phyloP scores from a whole-genome alignment of 306 rosid genomes.

The Quercus gilva region DNA sequence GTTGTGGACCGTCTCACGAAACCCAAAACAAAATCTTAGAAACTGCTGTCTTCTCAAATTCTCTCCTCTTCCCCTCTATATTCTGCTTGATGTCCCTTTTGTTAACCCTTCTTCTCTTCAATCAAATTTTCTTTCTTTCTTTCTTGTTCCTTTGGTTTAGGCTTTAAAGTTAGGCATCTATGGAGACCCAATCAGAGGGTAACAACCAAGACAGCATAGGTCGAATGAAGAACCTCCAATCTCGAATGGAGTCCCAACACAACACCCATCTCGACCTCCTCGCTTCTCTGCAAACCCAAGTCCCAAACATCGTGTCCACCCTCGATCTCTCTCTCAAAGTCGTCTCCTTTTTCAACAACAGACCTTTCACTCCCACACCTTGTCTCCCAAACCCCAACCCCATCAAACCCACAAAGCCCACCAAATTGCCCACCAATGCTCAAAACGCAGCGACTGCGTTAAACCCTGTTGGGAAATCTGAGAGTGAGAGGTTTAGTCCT shows the following conservation, averaged over 20 bases:
- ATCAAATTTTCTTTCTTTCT: too few relatives aligned
- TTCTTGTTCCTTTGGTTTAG: too few relatives aligned
- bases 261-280: conserved; percentile 75
- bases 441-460: conserved; percentile 25
- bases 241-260: conserved; percentile 68
- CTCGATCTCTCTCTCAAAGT: conserved; percentile 83
- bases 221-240: conserved; percentile 57
- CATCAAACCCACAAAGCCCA: conserved; percentile 23
- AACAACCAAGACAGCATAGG: conserved; percentile 41
- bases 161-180: not conserved
- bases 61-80: too few relatives aligned
- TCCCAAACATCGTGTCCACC: conserved; percentile 69
- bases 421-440: conserved; percentile 21
- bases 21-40: too few relatives aligned
- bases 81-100: too few relatives aligned
- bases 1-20: too few relatives aligned
- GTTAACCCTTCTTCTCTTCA: too few relatives aligned
- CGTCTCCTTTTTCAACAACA: conserved; percentile 69
- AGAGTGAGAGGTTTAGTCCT: conserved; percentile 15
- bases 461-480: conserved; percentile 15
- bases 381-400: conserved; percentile 54
- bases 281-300: conserved; percentile 55
- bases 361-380: conserved; percentile 79
- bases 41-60: too few relatives aligned
- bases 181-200: conserved; percentile 54